These are phyloP conservation scores for Trichoderma hamatum DNA, from an alignment of 2,329 filamentous ascomycete species.

Conservation along the genomic window DNA sequence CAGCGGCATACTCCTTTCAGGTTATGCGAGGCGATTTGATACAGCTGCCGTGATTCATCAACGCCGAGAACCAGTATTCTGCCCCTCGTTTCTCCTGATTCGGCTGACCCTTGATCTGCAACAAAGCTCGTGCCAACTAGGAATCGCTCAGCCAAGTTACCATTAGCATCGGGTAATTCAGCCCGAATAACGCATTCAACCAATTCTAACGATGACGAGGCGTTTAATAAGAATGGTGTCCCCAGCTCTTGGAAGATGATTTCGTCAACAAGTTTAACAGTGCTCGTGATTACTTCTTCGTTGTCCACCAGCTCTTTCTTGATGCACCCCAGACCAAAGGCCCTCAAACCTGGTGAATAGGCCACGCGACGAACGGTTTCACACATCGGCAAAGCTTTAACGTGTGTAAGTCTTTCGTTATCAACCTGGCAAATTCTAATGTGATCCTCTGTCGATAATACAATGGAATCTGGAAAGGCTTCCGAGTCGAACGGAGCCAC, in stretches of 20 bases:
- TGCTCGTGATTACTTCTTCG: slow-evolving; percentile 74
- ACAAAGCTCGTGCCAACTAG: slow-evolving; percentile 87
- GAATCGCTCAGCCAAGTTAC: slow-evolving; percentile 72
- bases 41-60: slow-evolving; percentile 72
- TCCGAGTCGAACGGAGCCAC: slow-evolving; percentile 82
- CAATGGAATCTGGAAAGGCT: slow-evolving; percentile 78
- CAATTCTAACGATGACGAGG: slow-evolving; percentile 62
- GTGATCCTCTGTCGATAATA: slow-evolving; percentile 75
- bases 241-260: slow-evolving; percentile 80
- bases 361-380: slow-evolving; percentile 86
- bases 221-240: slow-evolving; percentile 64
- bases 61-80: slow-evolving; percentile 86
- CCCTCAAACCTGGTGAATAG: slow-evolving; percentile 76
- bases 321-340: slow-evolving; percentile 87
- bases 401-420: slow-evolving; percentile 82
- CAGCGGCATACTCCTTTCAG: slow-evolving; percentile 82
- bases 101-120: slow-evolving; percentile 59
- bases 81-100: slow-evolving; percentile 58
- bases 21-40: slow-evolving; percentile 67
- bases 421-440: slow-evolving; percentile 83
- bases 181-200: slow-evolving; percentile 83
- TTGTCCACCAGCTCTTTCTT: slow-evolving; percentile 70
- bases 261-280: slow-evolving; percentile 90
- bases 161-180: slow-evolving; percentile 63
- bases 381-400: slow-evolving; percentile 75